Base-by-base conservation (phyloP, 805 yeast genomes). In the Blastobotrys robertii region DNA sequence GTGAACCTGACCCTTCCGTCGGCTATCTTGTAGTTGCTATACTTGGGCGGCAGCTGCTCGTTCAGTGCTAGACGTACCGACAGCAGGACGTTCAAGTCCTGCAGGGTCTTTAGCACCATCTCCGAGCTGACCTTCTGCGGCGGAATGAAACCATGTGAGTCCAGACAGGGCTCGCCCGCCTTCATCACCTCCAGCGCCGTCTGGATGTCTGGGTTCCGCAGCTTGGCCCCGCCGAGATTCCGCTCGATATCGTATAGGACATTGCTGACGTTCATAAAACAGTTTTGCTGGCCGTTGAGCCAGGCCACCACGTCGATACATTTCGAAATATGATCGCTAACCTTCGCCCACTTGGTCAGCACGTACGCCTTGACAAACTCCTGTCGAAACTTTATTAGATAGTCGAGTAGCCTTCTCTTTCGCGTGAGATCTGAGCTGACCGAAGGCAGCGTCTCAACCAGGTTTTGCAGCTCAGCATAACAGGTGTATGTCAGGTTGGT, bases 291-390 rank as follows among this genome's bases (percentile, higher is more conserved):
- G 39, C 78, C 79, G 48, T 92, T 69, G 34, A 92, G 70, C 92
- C 94, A 92, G 49, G 84, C 82, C 46, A 94, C 75, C 14, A 90
- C 69, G 64, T 92, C 97, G 44, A 92, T 87, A 48, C 88, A 68
- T 42, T 72, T 72, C 37, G 81, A 77, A 46, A 90, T 78, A 41
- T 81, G 84, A 38, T 76, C 70, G 3, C 88, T 71, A 30, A 77
- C 80, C 9, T 76, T 73, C 3, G 87, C 76, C 99, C 99, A 92
- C 62, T 90, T 88, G 41, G 82, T 75, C 33, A 92, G 64, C 2
- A 94, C 95, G 52, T 85, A 87, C 2, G 88, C 60, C 59, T 90
- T 79, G 46, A 88, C 75, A 56, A 81, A 86, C 54, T 88, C 92
- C 55, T 85, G 87, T 44, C 97, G 73, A 28, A 88, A 64, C 30